Percentiles rank a stretch among this genome's conserved stretches.
phyloP scores from a whole-genome alignment of 108 stramenopile species.

The Nitzschia sp. region DNA sequence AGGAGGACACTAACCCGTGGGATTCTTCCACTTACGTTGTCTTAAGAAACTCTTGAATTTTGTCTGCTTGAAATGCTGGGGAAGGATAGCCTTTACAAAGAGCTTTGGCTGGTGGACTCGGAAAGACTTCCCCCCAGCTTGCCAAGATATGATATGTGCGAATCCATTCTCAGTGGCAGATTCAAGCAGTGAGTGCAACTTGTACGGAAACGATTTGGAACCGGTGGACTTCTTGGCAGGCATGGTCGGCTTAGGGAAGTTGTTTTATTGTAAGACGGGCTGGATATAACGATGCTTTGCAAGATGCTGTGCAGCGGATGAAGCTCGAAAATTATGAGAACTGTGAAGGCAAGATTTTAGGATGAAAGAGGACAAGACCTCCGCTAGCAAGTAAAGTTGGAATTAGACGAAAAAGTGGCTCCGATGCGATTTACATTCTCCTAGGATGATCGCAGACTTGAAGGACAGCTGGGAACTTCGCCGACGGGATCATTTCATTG shows the following conservation, averaged over 20 bases:
- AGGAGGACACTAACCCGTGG: no score
- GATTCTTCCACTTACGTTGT: slow-evolving; percentile 30
- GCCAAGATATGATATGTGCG: slow-evolving; percentile 58
- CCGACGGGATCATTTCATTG: no score
- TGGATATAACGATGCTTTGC: no score
- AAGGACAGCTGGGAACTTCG: no score
- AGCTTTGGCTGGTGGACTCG: slow-evolving; percentile 46
- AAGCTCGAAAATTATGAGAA: no score
- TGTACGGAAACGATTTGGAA: slow-evolving; percentile 26
- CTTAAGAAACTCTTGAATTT: slow-evolving; percentile 62
- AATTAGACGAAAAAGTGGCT: no score
- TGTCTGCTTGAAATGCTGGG: slow-evolving; percentile 51
- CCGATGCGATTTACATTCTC: no score
- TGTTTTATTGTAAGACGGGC: background rate
- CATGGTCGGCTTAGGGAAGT: background rate
- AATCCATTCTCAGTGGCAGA: slow-evolving; percentile 40
- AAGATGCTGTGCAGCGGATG: no score
- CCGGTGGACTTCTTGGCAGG: background rate
- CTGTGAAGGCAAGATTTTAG: no score
- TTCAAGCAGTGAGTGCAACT: slow-evolving; percentile 51
- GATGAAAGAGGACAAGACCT: no score
- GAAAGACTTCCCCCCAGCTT: slow-evolving; percentile 64
- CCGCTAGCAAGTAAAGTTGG: no score
- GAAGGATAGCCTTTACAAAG: slow-evolving; percentile 52
- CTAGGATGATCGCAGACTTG: no score